Evolutionary conservation across 495 filamentous ascomycete genomes (phyloP).

Genomic region (Trichoderma asperelloides): DNA sequence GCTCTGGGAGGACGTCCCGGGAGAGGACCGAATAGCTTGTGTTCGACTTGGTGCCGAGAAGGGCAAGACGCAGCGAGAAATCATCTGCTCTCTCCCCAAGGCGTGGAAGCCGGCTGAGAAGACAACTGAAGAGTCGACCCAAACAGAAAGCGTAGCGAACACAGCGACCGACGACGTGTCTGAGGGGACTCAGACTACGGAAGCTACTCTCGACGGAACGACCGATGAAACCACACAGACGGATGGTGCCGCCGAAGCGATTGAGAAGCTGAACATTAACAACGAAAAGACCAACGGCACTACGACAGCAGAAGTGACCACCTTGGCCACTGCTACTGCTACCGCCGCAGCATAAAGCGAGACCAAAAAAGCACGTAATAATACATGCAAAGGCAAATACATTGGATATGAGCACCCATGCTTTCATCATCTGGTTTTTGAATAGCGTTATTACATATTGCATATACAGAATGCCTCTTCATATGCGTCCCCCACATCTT

Average conservation of each 20-base stretch:
- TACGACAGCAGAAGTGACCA: background rate
- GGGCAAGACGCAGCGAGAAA: slow-evolving; percentile 25
- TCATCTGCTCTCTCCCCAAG: slow-evolving; percentile 36
- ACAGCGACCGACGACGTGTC: slow-evolving; percentile 12
- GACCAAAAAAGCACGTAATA: background rate
- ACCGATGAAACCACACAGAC: slow-evolving; percentile 1
- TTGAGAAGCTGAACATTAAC: slow-evolving; percentile 18
- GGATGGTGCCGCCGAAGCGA: slow-evolving; percentile 11
- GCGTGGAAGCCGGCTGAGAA: slow-evolving; percentile 17
- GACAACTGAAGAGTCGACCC: slow-evolving; percentile 8
- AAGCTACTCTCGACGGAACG: slow-evolving; percentile 6
- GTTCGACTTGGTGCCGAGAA: slow-evolving; percentile 34
- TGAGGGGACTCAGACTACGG: slow-evolving; percentile 15
- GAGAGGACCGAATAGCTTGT: slow-evolving; percentile 32
- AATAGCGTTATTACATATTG: background rate
- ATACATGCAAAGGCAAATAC: background rate
- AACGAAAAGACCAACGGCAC: slow-evolving; percentile 7
- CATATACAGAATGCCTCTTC: slow-evolving; percentile 7
- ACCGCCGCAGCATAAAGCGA: background rate
- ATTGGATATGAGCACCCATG: background rate
- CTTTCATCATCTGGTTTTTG: background rate
- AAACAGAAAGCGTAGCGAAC: background rate
- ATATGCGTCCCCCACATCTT: background rate
- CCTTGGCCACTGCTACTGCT: slow-evolving; percentile 17
- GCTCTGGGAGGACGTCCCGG: slow-evolving; percentile 37